phyloP scores from a whole-genome alignment of 2,329 filamentous ascomycete genomes.

The Zymoseptoria pseudotritici region DNA sequence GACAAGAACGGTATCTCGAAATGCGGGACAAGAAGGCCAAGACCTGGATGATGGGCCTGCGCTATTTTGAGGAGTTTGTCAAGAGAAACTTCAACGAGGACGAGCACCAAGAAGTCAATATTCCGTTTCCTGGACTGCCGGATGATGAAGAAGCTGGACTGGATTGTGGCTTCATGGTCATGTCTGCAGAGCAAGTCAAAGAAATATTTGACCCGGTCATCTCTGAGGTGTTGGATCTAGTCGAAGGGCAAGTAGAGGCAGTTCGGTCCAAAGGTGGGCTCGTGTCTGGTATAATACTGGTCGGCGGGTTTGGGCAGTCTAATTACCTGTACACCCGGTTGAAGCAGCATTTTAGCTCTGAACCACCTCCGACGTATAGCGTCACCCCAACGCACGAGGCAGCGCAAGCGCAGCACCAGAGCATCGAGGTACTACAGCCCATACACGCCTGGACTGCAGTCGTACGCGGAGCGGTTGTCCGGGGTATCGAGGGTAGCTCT shows the following conservation, averaged over 20 bases:
- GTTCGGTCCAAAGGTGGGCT: conserved; percentile 34
- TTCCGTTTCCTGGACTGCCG: conserved; percentile 68
- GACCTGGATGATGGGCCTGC: conserved; percentile 65
- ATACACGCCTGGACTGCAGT: conserved; percentile 77
- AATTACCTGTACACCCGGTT: conserved; percentile 62
- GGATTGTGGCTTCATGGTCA: conserved; percentile 68
- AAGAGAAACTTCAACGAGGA: conserved; percentile 78
- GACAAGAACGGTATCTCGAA: conserved; percentile 56
- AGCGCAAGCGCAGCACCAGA: conserved; percentile 37
- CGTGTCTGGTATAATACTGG: conserved; percentile 63
- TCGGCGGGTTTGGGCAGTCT: conserved; percentile 74
- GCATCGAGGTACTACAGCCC: conserved; percentile 73
- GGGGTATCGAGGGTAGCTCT: conserved; percentile 71
- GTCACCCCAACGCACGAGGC: conserved; percentile 62
- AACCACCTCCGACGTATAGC: conserved; percentile 52
- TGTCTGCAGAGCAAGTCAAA: conserved; percentile 63
- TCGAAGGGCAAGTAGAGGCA: conserved; percentile 41
- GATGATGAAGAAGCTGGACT: conserved; percentile 69
- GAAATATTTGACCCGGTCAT: conserved; percentile 60
- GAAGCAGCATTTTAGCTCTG: conserved; percentile 56
- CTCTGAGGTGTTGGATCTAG: conserved; percentile 50
- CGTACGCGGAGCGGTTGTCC: conserved; percentile 66
- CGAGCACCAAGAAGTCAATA: conserved; percentile 57
- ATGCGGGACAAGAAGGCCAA: conserved; percentile 73
- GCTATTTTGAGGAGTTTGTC: conserved; percentile 78